Conservation (phyloP, 805 yeast genomes). For the Suhomyces emberorum region DNA sequence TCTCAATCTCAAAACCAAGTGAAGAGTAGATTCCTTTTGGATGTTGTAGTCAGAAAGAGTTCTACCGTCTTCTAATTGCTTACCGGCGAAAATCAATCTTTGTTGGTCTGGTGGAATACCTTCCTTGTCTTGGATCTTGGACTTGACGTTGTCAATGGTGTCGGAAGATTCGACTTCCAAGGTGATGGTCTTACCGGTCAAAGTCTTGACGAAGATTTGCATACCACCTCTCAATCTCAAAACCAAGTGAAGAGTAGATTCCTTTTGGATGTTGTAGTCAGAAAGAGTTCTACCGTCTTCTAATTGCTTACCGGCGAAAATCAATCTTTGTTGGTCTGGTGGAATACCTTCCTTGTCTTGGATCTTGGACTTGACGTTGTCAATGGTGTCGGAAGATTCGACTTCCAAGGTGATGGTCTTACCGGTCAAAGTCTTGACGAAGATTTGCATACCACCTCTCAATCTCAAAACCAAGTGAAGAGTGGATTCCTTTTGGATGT, state of each 20-base stretch:
- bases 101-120: conserved; percentile 99
- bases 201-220: conserved; percentile 99
- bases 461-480: conserved; percentile 94
- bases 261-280: conserved; percentile 45
- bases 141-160: conserved; percentile 97
- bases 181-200: conserved; percentile 99
- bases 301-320: conserved; percentile 47
- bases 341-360: conserved; percentile 45
- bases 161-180: conserved; percentile 98
- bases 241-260: conserved; percentile 37
- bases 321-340: conserved; percentile 55
- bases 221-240: conserved; percentile 48
- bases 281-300: conserved; percentile 38
- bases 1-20: conserved; percentile 94
- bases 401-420: conserved; percentile 85
- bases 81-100: conserved; percentile 99
- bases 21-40: conserved; percentile 98
- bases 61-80: conserved; percentile 99
- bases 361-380: conserved; percentile 63
- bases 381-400: conserved; percentile 96
- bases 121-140: conserved; percentile 98
- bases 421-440: conserved; percentile 54
- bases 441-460: conserved; percentile 66
- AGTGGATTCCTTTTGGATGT: conserved; percentile 99
- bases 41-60: conserved; percentile 99